These are phyloP conservation scores for Aspergillus quadrilineatus DNA, from an alignment of 2,329 filamentous ascomycete genomes.

Conservation along the genomic window DNA sequence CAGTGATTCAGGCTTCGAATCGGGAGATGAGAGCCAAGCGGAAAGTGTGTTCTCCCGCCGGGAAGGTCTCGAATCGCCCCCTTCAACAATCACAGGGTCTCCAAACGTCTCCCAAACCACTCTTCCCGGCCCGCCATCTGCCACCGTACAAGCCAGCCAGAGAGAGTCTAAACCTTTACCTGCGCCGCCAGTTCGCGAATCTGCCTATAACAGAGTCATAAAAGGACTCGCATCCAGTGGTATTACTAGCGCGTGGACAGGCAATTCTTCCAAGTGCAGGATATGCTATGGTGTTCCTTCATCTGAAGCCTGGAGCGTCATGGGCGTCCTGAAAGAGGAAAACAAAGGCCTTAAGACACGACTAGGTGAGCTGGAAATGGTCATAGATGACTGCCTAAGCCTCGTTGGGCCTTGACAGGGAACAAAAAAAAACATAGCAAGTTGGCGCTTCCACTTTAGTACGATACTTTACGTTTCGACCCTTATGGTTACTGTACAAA, in stretches of 20 bases:
- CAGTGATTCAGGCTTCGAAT: slow-evolving; percentile 61
- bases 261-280: slow-evolving; percentile 35
- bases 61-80: slow-evolving; percentile 34
- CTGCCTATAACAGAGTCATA: slow-evolving; percentile 45
- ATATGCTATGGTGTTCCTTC: slow-evolving; percentile 43
- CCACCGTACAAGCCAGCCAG: slow-evolving; percentile 33
- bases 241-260: slow-evolving; percentile 32
- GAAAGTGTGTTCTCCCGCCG: slow-evolving; percentile 49
- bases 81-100: slow-evolving; percentile 39
- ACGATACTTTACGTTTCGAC: background rate
- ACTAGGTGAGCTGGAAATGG: slow-evolving; percentile 54
- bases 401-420: slow-evolving; percentile 44
- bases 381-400: slow-evolving; percentile 57
- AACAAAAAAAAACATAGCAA: background rate
- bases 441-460: background rate
- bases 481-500: slow-evolving; percentile 9
- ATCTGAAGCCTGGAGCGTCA: slow-evolving; percentile 54
- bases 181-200: slow-evolving; percentile 27
- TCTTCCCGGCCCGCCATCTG: slow-evolving; percentile 32
- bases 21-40: slow-evolving; percentile 54
- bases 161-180: slow-evolving; percentile 28
- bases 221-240: slow-evolving; percentile 41
- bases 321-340: slow-evolving; percentile 55
- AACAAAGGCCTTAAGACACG: slow-evolving; percentile 54
- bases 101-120: slow-evolving; percentile 38